Base-by-base conservation (phyloP, 495 filamentous ascomycete genomes). In the Podospora anserina region DNA sequence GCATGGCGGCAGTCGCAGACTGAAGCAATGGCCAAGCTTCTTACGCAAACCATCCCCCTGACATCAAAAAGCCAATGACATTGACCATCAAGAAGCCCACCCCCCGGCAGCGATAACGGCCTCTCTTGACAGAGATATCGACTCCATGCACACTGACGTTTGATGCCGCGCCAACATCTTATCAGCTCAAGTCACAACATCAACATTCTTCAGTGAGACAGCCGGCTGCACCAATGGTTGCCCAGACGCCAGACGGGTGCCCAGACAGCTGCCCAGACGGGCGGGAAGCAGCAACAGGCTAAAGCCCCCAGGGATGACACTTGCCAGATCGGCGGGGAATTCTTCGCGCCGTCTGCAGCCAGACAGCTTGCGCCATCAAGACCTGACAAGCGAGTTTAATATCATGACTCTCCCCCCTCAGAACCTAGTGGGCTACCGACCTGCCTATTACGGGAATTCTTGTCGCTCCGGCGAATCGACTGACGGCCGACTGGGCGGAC, bases 381-480 rank as follows among this genome's bases (percentile, higher is more conserved):
- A 16, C 59, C 9, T 58, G 56, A 9, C n/a, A 58, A 20, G 23
- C 56, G 23, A 58, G 18, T 20, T 20, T 20, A 9, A 20, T 27
- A 58, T 58, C 27, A 63, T 49, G 61, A 49, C 11, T 23, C n/a
- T 32, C 20, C 20, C 7, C 20, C 65, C 65, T 59, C 65, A 54
- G 53, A 23, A 30, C 32, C 63, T 18, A 61, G 27, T 55, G 66
- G 68, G 66, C 69, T 71, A 61, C 34, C 58, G 69, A 71, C 69
- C 69, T 71, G 66, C 69, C 69, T 68, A 68, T 57, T 71, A 64
- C 19, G 63, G 69, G 3, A 11, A 49, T 49, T 15, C 3, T 28
- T n/a, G 23, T 66, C 11, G 66, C 63, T 66, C 58, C 62, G 69
- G 66, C 69, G 66, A 71, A 71, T 71, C 69, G 66, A 61, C 9